Percentiles rank a stretch among this genome's conserved stretches.
Conservation (phyloP, 331 rosid genomes). For the Stylosanthes scabra region DNA sequence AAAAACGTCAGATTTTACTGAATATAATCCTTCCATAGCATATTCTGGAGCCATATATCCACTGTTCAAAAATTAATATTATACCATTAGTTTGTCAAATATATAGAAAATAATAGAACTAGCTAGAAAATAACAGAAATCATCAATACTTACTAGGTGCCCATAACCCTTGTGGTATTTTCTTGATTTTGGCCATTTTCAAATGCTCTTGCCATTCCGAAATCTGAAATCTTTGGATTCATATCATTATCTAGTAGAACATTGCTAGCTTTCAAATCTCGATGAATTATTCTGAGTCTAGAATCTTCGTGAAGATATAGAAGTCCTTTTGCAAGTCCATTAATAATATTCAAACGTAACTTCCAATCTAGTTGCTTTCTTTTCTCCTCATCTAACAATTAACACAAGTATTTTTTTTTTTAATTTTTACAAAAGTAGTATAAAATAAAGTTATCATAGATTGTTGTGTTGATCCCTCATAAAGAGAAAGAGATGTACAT, state of each 20-base stretch:
- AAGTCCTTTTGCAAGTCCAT: slow-evolving; percentile 25
- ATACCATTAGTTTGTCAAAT: not conserved
- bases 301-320: slow-evolving; percentile 36
- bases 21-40: slow-evolving; percentile 6
- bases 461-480: no score
- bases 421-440: no score
- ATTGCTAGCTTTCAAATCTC: not conserved
- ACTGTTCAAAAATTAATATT: not conserved
- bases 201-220: slow-evolving; percentile 20
- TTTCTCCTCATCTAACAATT: slow-evolving; percentile 8
- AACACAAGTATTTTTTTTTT: not conserved
- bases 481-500: no score
- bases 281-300: not conserved
- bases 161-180: slow-evolving; percentile 8
- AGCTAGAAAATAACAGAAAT: not conserved
- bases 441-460: no score
- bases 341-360: not conserved
- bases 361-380: slow-evolving; percentile 22
- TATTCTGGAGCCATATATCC: slow-evolving; percentile 32
- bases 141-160: slow-evolving; percentile 9
- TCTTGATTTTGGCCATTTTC: not conserved
- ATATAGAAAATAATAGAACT: not conserved
- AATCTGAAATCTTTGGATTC: not conserved
- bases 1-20: not conserved
- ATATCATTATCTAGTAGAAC: not conserved